Evolutionary conservation across 352 stramenopile species (phyloP), one percentile per base, ranked within the genome.

Genomic region (Peronospora farinosa): DNA sequence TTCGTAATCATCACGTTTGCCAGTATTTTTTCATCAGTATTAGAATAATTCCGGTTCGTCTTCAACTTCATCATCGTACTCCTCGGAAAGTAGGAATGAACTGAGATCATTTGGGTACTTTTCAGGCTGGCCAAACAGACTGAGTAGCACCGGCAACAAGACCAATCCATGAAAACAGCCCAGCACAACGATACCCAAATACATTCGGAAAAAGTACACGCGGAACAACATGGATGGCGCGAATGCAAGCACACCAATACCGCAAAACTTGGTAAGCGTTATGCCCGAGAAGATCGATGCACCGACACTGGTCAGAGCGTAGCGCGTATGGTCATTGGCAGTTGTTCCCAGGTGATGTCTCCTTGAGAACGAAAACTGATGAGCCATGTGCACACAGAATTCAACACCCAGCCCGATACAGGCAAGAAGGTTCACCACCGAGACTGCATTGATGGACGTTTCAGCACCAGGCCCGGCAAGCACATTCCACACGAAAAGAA

Each of bases 121-220:
- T 16, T 68, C 52, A 1, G 51, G 40, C 45, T 86, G 74, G 1
- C 75, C 78, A 63, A 86, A 74, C 1, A 91, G 59, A 51, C 74
- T 86, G 1, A 95, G 63, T n/a, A 95, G 33, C 44, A 92, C 79
- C 1, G 84, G 84, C n/a, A 95, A 47, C 42, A 95, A 51, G 19
- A 80, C 69, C 47, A 95, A 72, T 32, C 78, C 81, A 35, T 94
- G 81, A 57, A 96, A 92, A 37, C 81, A 92, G 9, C 88, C 88
- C 19, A 91, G 41, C 15, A 91, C 46, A 12, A 96, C 82, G 42
- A 95, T 93, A 19, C 72, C 73, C 58, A 95, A 65, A 62, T 96
- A 96, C 88, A 96, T 96, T 47, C 88, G 74, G 71, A 96, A 96
- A 52, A 96, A 96, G 54, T 96, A 96, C 8, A 96, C 73, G 25